A percentile compares a stretch with the other conserved stretches of the same genome.
Evolutionary conservation across 2,329 filamentous ascomycete species (phyloP).

Genomic region (Aspergillus pseudoviridinutans): DNA sequence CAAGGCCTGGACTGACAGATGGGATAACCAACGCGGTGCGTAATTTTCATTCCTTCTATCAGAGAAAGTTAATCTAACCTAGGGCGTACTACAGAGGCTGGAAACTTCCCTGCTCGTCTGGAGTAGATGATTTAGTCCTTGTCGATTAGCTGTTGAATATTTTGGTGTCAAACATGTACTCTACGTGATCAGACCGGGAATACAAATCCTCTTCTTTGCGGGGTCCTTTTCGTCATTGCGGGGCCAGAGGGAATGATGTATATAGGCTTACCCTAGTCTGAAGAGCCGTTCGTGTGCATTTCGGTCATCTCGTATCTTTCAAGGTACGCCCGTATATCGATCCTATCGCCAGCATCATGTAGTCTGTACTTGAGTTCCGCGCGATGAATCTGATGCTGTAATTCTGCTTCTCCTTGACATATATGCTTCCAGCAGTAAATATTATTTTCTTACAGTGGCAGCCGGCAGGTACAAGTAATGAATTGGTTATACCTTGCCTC

Average conservation of each 20-base stretch:
- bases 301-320: background rate
- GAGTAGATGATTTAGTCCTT: slow-evolving; percentile 35
- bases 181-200: slow-evolving; percentile 33
- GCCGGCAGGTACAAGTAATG: background rate
- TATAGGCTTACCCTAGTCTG: slow-evolving; percentile 28
- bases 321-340: background rate
- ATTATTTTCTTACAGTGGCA: background rate
- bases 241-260: slow-evolving; percentile 24
- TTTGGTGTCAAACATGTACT: slow-evolving; percentile 38
- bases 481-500: background rate
- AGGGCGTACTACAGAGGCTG: slow-evolving; percentile 43
- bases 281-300: slow-evolving; percentile 13
- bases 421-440: background rate
- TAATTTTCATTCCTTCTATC: slow-evolving; percentile 16
- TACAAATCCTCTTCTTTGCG: slow-evolving; percentile 20
- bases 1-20: slow-evolving; percentile 86
- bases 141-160: slow-evolving; percentile 26
- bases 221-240: slow-evolving; percentile 1
- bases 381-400: too few species aligned
- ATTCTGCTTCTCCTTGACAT: too few species aligned
- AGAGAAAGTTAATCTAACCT: slow-evolving; percentile 1
- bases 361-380: too few species aligned
- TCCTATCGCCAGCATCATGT: background rate
- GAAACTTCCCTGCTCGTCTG: slow-evolving; percentile 53
- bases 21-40: slow-evolving; percentile 96